Conservation (phyloP, 805 yeast genomes). For the Kluyveromyces starmeri region DNA sequence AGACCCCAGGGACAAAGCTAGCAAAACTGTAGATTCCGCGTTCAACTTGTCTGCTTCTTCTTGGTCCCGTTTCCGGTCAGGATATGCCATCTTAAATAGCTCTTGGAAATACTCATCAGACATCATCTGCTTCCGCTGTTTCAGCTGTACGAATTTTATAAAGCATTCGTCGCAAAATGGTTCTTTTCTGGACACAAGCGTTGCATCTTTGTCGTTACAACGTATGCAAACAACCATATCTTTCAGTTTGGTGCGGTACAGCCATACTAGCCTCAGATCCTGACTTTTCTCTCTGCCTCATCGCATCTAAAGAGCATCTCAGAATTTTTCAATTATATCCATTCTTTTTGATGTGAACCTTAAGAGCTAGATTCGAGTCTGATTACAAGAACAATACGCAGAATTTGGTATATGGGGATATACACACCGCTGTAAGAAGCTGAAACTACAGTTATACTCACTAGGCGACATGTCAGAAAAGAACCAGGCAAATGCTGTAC, state of each 20-base stretch:
- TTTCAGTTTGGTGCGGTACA: too few species aligned
- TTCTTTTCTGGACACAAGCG: slow-evolving; percentile 25
- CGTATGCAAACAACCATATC: slow-evolving; percentile 14
- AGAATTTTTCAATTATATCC: too few species aligned
- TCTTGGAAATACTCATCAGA: slow-evolving; percentile 61
- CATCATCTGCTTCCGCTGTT: slow-evolving; percentile 72
- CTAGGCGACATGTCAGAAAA: background rate
- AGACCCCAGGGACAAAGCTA: slow-evolving; percentile 59
- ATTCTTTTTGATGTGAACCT: too few species aligned
- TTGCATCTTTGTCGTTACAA: slow-evolving; percentile 15
- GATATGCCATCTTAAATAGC: slow-evolving; percentile 38
- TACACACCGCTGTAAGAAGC: too few species aligned
- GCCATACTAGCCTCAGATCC: too few species aligned
- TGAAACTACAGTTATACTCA: too few species aligned
- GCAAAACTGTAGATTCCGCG: slow-evolving; percentile 36
- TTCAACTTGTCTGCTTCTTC: slow-evolving; percentile 26
- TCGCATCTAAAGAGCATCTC: too few species aligned
- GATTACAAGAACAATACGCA: too few species aligned
- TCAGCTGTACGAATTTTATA: slow-evolving; percentile 60
- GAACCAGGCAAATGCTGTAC: too few species aligned
- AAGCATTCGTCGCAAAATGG: slow-evolving; percentile 44
- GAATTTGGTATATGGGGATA: too few species aligned
- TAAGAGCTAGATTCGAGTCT: too few species aligned
- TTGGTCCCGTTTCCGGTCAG: slow-evolving; percentile 16
- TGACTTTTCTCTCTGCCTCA: too few species aligned